Percentiles rank a stretch among this genome's conserved stretches.
Evolutionary conservation across 1,284 basidiomycete species (phyloP).

Genomic region (Naganishia cerealis): DNA sequence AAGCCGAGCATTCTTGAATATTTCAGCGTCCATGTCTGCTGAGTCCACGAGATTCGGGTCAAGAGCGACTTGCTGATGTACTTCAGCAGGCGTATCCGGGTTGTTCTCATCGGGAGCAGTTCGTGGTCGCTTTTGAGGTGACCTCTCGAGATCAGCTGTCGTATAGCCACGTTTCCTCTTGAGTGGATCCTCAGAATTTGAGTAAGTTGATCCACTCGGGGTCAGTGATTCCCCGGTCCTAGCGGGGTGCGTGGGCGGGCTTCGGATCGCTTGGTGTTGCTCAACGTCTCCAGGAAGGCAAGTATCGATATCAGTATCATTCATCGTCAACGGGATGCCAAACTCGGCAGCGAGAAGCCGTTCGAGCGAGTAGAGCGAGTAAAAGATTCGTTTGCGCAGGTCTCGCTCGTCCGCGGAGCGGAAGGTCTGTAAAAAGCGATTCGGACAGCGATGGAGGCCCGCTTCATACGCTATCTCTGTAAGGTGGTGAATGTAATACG

Average conservation of each 20-base stretch:
- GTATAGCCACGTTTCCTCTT: too few species aligned
- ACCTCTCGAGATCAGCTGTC: not conserved
- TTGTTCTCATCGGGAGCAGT: not conserved
- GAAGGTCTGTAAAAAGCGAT: slow-evolving; percentile 35
- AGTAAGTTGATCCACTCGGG: not conserved
- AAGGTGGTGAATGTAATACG: not conserved
- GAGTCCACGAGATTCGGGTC: not conserved
- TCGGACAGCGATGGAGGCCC: slow-evolving; percentile 40
- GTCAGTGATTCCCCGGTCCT: not conserved
- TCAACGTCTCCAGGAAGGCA: slow-evolving; percentile 38
- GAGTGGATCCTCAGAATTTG: not conserved
- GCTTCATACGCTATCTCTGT: slow-evolving; percentile 39
- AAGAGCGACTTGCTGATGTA: too few species aligned
- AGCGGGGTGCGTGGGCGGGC: slow-evolving; percentile 25
- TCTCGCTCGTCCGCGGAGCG: slow-evolving; percentile 29
- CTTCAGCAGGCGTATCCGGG: too few species aligned
- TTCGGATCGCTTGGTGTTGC: slow-evolving; percentile 25
- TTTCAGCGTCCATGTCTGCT: not conserved
- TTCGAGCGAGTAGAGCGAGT: slow-evolving; percentile 39
- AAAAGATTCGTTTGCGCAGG: slow-evolving; percentile 40
- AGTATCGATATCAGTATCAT: slow-evolving; percentile 40
- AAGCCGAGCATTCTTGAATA: not conserved
- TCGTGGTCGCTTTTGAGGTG: not conserved
- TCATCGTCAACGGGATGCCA: slow-evolving; percentile 39
- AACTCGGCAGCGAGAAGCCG: slow-evolving; percentile 39